These are phyloP conservation scores for Cystobasidium slooffiae DNA, from an alignment of 1,284 basidiomycete species.

Conservation along the genomic window DNA sequence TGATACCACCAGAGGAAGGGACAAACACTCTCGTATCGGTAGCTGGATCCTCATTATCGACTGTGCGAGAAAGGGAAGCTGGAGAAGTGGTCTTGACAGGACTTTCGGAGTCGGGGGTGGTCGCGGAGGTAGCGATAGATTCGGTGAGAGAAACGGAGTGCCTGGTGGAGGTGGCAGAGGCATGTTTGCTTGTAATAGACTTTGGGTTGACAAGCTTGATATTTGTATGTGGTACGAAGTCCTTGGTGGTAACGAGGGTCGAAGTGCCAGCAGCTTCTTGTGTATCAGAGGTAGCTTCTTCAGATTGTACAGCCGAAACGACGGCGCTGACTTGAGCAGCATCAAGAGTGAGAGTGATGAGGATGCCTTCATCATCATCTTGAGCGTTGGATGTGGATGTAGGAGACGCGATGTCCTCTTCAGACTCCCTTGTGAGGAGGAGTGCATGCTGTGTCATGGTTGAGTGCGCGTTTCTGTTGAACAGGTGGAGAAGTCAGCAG, in stretches of 20 bases:
- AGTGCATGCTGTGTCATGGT: conserved; percentile 17
- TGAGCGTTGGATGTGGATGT: background rate
- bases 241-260: background rate
- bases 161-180: background rate
- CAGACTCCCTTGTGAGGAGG: background rate
- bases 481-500: background rate
- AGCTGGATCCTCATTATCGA: background rate
- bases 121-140: background rate
- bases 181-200: background rate
- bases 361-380: background rate
- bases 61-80: background rate
- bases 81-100: background rate
- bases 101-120: background rate
- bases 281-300: background rate
- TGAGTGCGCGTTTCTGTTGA: no score
- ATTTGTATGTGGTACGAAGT: background rate
- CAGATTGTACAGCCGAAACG: conserved; percentile 2
- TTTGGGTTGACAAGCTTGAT: conserved; percentile 5
- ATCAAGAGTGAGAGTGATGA: conserved; percentile 29
- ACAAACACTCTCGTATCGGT: background rate
- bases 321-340: conserved; percentile 29
- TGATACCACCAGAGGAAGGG: conserved; percentile 6
- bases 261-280: background rate
- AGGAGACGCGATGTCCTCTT: background rate
- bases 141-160: conserved; percentile 3